Evolutionary conservation across 768 basidiomycete species (phyloP).

Genomic region (Galerina sulciceps): DNA sequence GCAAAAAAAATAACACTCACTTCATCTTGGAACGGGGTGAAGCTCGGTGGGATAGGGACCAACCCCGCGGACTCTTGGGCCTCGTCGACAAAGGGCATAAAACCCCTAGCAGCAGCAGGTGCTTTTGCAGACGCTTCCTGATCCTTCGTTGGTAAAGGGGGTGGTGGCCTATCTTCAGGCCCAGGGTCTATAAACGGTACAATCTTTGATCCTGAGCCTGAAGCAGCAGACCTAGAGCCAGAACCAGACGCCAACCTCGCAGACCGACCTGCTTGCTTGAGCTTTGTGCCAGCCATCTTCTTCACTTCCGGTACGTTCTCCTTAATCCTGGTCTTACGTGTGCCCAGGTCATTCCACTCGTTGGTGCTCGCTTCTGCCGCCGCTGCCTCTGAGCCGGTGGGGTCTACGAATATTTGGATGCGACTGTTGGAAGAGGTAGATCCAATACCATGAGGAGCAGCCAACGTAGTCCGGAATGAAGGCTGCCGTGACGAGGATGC

Average conservation of each 20-base stretch:
- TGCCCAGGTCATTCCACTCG: slow-evolving; percentile 74
- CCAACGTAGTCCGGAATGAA: slow-evolving; percentile 29
- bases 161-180: slow-evolving; percentile 50
- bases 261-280: slow-evolving; percentile 64
- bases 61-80: slow-evolving; percentile 16
- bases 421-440: slow-evolving; percentile 54
- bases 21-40: slow-evolving; percentile 78
- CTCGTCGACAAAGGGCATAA: slow-evolving; percentile 39
- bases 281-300: slow-evolving; percentile 68
- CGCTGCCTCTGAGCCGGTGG: slow-evolving; percentile 53
- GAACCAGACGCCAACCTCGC: slow-evolving; percentile 53
- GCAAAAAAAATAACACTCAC: slow-evolving; percentile 38
- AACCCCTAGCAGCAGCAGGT: slow-evolving; percentile 28
- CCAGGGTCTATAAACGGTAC: slow-evolving; percentile 67
- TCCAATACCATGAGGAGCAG: slow-evolving; percentile 27
- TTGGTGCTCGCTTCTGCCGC: slow-evolving; percentile 47
- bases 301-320: slow-evolving; percentile 76
- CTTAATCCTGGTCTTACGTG: slow-evolving; percentile 78
- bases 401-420: slow-evolving; percentile 76
- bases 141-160: slow-evolving; percentile 38
- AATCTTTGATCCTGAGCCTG: slow-evolving; percentile 55
- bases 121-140: slow-evolving; percentile 30
- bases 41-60: slow-evolving; percentile 55
- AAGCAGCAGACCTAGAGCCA: slow-evolving; percentile 25
- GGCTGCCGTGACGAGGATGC: slow-evolving; percentile 40